A percentile compares a stretch with the other conserved stretches of the same genome.
Evolutionary conservation across 1,139 yeast species (phyloP).

Genomic region (Taiozyma sp.): DNA sequence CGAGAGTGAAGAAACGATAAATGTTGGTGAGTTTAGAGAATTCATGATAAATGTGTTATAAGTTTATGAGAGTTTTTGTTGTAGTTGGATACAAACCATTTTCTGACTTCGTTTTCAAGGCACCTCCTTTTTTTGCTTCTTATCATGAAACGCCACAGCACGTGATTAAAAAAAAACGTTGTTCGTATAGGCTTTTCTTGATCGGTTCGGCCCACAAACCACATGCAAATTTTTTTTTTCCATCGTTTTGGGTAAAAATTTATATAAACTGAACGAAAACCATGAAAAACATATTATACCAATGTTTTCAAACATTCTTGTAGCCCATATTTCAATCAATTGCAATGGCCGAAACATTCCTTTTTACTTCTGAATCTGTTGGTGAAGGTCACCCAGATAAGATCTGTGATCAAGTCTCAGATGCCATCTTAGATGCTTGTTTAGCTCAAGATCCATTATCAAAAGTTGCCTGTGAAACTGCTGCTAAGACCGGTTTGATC

Average conservation of each 20-base stretch:
- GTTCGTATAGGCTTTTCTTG: not conserved
- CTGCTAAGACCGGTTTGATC: constrained; percentile 98
- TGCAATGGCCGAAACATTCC: constrained; percentile 42
- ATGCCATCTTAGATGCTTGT: constrained; percentile 98
- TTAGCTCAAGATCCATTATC: constrained; percentile 93
- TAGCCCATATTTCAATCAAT: not conserved
- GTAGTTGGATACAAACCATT: not conserved
- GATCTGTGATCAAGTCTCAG: constrained; percentile 99
- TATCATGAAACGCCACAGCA: no score
- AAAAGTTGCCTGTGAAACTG: constrained; percentile 99
- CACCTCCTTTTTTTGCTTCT: no score
- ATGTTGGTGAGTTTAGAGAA: not conserved
- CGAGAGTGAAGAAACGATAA: constrained; percentile 25
- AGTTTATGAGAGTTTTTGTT: not conserved
- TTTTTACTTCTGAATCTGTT: constrained; percentile 94
- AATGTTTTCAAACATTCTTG: not conserved
- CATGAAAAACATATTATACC: not conserved
- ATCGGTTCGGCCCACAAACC: not conserved
- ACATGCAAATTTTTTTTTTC: not conserved
- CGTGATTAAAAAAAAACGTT: not conserved
- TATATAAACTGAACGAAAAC: not conserved
- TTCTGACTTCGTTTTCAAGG: not conserved
- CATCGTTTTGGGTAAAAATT: not conserved
- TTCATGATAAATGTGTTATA: not conserved
- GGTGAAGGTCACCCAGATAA: constrained; percentile 99